These are phyloP conservation scores for Oropetium thomaeum DNA, from an alignment of 176 grass and related monocot genomes.

Conservation along the genomic window DNA sequence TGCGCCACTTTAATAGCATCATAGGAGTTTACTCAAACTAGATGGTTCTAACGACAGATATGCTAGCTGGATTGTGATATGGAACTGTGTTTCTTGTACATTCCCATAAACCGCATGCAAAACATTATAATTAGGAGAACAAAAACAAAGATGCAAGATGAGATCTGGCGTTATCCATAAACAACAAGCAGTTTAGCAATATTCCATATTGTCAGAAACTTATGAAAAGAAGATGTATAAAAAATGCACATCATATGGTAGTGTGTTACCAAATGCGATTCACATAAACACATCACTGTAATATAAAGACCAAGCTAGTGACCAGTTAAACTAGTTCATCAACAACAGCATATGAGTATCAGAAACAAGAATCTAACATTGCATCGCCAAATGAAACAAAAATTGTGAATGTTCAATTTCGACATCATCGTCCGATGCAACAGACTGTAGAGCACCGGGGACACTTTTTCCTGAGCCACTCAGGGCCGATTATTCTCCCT, in stretches of 20 bases:
- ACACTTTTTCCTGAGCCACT: conserved; percentile 39
- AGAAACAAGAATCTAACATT: conserved; percentile 25
- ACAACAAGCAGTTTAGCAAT: neutral
- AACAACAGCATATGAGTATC: neutral
- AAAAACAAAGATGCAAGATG: neutral
- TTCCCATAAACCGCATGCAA: neutral
- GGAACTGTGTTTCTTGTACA: neutral
- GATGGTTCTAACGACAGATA: neutral
- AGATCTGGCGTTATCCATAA: neutral
- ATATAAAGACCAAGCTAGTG: neutral
- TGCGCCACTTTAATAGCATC: neutral
- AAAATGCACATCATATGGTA: too few species aligned
- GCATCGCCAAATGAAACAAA: neutral
- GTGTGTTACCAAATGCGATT: neutral
- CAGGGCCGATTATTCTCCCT: conserved; percentile 37
- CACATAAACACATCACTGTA: neutral
- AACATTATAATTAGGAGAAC: neutral
- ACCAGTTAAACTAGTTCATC: neutral
- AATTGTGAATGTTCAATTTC: conserved; percentile 30
- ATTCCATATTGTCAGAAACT: too few species aligned
- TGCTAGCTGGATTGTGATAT: neutral
- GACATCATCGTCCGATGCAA: neutral
- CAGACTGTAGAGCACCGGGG: conserved; percentile 1
- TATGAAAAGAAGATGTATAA: too few species aligned
- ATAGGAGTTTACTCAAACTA: neutral